phyloP scores from a whole-genome alignment of 768 basidiomycete species.

The Termitomyces sp. region DNA sequence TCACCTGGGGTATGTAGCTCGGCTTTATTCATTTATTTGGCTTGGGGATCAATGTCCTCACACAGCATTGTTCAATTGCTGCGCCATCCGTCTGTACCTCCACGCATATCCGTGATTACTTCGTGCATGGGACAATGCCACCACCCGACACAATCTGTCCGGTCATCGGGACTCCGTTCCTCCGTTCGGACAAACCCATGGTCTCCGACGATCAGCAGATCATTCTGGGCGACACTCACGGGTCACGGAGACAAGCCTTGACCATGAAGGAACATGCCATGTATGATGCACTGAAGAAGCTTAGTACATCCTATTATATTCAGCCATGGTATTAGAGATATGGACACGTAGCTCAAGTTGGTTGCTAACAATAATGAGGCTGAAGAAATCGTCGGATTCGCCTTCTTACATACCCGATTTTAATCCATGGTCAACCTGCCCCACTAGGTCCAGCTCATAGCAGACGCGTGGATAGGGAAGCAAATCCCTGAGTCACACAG shows the following conservation, averaged over 20 bases:
- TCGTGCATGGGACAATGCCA: slow-evolving; percentile 34
- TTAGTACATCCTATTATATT: neutral
- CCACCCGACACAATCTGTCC: slow-evolving; percentile 32
- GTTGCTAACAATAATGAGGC: neutral
- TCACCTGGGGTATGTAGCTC: slow-evolving; percentile 28
- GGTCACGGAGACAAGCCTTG: neutral
- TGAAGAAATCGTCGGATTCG: neutral
- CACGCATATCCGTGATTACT: slow-evolving; percentile 30
- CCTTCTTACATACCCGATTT: neutral
- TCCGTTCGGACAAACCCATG: neutral
- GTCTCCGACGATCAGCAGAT: neutral
- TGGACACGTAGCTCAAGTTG: neutral
- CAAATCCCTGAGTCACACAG: neutral
- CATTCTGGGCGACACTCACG: neutral
- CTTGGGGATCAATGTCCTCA: neutral
- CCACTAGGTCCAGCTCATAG: neutral
- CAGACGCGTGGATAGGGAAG: neutral
- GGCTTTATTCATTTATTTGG: neutral
- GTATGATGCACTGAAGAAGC: slow-evolving; percentile 1
- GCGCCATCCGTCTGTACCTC: slow-evolving; percentile 21
- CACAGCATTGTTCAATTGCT: slow-evolving; percentile 20
- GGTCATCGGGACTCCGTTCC: slow-evolving; percentile 22
- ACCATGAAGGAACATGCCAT: neutral
- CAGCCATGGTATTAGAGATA: neutral
- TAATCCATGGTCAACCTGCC: neutral